phyloP scores from a whole-genome alignment of 257 asterid genomes.

The Solanum medicagineum region DNA sequence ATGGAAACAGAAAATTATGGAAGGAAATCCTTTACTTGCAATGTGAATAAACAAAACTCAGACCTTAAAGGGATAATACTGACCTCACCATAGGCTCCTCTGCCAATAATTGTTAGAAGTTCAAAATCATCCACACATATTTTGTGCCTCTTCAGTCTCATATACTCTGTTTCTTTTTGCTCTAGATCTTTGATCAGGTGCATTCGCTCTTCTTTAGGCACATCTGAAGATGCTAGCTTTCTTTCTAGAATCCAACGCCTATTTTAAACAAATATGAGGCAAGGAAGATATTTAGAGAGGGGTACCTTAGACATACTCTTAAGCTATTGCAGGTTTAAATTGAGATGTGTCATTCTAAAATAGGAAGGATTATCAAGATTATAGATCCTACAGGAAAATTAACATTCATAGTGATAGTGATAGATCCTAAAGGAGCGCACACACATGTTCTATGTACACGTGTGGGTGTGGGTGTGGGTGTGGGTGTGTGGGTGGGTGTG shows the following conservation, averaged over 20 bases:
- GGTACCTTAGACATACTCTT: neutral
- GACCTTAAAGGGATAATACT: slow-evolving; percentile 5
- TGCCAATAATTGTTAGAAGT: slow-evolving; percentile 89
- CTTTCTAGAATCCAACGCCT: slow-evolving; percentile 94
- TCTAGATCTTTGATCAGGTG: slow-evolving; percentile 80
- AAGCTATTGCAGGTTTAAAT: neutral
- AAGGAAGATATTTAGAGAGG: neutral
- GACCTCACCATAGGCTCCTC: slow-evolving; percentile 96
- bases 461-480: neutral
- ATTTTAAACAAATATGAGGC: slow-evolving; percentile 16
- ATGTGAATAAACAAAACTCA: neutral
- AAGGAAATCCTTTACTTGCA: neutral
- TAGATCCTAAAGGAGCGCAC: neutral
- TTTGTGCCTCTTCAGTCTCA: slow-evolving; percentile 89
- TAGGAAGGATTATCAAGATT: neutral
- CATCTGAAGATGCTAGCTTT: slow-evolving; percentile 95
- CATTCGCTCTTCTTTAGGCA: slow-evolving; percentile 85
- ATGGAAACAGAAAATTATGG: neutral
- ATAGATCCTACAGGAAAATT: neutral
- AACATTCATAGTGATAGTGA: neutral
- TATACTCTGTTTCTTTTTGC: slow-evolving; percentile 88
- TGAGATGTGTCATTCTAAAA: neutral
- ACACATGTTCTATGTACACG: neutral
- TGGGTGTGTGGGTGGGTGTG: neutral
- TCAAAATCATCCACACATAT: slow-evolving; percentile 96